Conservation (phyloP, 352 stramenopile species). For the Phytophthora pseudosyringae region DNA sequence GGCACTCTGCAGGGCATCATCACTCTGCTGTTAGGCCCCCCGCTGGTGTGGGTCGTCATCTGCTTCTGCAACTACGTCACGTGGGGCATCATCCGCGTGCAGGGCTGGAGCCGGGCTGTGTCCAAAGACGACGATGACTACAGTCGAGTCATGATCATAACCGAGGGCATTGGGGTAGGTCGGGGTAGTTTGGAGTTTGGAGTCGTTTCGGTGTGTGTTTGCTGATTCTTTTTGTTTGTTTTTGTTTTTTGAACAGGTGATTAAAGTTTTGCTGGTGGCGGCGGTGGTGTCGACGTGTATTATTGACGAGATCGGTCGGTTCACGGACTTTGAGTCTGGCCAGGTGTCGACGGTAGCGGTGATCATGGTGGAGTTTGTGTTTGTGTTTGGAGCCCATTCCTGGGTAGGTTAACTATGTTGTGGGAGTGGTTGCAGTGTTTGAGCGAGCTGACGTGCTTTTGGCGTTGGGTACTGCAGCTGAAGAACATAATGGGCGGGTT, state of each 20-base stretch:
- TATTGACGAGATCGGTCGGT: constrained; percentile 79
- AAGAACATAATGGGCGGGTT: constrained; percentile 88
- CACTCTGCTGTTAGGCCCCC: constrained; percentile 67
- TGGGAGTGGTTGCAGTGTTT: not conserved
- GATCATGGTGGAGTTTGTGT: constrained; percentile 82
- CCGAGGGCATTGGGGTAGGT: constrained; percentile 76
- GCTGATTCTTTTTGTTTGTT: constrained; percentile 8
- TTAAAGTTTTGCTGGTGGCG: constrained; percentile 84
- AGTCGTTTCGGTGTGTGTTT: constrained; percentile 1
- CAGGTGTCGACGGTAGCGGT: constrained; percentile 82
- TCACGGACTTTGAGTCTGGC: constrained; percentile 82
- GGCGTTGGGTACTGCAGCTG: constrained; percentile 44
- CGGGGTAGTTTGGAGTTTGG: not conserved
- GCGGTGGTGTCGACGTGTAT: constrained; percentile 88
- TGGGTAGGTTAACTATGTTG: constrained; percentile 54
- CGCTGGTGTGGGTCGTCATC: constrained; percentile 85
- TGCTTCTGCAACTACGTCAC: constrained; percentile 84
- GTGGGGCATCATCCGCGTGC: constrained; percentile 81
- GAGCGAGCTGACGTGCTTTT: constrained; percentile 11
- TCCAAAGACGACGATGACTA: constrained; percentile 85
- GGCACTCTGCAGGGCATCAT: constrained; percentile 59
- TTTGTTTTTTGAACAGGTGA: constrained; percentile 47
- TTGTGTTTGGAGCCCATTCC: constrained; percentile 80
- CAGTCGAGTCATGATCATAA: constrained; percentile 88
- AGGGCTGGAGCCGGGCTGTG: constrained; percentile 79